Evolutionary conservation across 225 moss, liverwort and hornwort species (phyloP).

Genomic region (Straminergon stramineum): DNA sequence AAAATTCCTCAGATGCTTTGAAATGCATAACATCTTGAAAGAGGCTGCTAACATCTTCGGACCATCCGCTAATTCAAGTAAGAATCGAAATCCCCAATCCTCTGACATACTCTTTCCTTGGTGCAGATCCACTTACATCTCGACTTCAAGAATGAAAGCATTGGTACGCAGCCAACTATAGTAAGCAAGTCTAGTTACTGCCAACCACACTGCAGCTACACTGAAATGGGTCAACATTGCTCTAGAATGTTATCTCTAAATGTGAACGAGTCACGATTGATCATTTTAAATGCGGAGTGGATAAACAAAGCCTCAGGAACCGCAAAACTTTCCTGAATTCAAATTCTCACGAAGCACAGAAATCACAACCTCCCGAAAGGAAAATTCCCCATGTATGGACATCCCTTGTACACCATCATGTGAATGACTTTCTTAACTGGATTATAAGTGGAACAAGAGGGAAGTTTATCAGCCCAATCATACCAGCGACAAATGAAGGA

Average conservation of each 20-base stretch:
- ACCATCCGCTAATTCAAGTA: neutral
- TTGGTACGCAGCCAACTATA: neutral
- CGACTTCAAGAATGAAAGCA: neutral
- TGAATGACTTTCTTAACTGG: neutral
- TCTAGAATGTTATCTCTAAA: neutral
- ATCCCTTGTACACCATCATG: neutral
- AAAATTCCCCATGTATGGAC: neutral
- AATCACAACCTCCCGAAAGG: neutral
- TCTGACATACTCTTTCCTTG: neutral
- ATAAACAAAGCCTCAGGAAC: neutral
- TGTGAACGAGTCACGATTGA: neutral
- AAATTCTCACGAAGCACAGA: neutral
- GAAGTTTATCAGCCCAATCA: neutral
- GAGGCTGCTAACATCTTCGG: neutral
- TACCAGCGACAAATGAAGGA: neutral
- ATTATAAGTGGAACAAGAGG: neutral
- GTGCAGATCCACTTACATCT: neutral
- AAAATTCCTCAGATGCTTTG: neutral
- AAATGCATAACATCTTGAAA: neutral
- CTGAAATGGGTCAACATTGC: neutral
- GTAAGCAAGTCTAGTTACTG: neutral
- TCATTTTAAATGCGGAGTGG: neutral
- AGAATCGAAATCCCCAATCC: neutral
- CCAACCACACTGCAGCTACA: neutral
- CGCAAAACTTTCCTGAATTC: neutral